These are phyloP conservation scores for Curvularia sp. DNA, from an alignment of 2,329 filamentous ascomycete genomes.

Conservation along the genomic window DNA sequence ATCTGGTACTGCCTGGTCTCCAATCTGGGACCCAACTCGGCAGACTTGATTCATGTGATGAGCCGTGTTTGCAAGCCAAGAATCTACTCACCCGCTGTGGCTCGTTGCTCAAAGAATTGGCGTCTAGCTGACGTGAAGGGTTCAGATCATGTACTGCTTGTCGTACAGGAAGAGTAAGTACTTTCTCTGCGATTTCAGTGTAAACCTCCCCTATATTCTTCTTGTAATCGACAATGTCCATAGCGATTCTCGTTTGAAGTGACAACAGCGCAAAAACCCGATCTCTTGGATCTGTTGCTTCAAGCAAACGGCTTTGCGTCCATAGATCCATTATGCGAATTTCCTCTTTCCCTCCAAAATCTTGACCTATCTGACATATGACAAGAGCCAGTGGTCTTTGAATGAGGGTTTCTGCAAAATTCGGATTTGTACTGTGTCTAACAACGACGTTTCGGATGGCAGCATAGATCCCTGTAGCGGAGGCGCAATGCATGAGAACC, in stretches of 20 bases:
- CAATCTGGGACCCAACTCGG: conserved; percentile 24
- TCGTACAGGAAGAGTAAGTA: background rate
- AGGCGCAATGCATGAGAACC: conserved; percentile 10
- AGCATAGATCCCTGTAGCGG: background rate
- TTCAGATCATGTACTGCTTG: background rate
- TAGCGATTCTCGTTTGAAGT: conserved; percentile 4
- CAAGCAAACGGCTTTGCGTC: conserved; percentile 16
- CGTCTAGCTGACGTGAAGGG: background rate
- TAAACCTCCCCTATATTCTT: background rate
- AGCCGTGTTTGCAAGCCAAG: conserved; percentile 3
- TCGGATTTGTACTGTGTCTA: background rate
- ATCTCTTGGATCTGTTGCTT: conserved; percentile 17
- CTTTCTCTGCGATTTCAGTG: background rate
- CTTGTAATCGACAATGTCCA: conserved; percentile 14
- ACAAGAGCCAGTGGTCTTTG: background rate
- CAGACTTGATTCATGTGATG: background rate
- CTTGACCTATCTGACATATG: background rate
- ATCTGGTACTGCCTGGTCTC: conserved; percentile 10
- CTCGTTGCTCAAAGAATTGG: background rate
- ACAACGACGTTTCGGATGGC: background rate
- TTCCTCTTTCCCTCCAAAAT: background rate
- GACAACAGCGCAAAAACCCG: conserved; percentile 21
- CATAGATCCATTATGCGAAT: conserved; percentile 11
- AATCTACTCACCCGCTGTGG: background rate
- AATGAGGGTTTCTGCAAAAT: background rate